Percentiles rank a stretch among this genome's conserved stretches.
Evolutionary conservation across 805 yeast species (phyloP).

Genomic region (Jamesozyma gamospora): DNA sequence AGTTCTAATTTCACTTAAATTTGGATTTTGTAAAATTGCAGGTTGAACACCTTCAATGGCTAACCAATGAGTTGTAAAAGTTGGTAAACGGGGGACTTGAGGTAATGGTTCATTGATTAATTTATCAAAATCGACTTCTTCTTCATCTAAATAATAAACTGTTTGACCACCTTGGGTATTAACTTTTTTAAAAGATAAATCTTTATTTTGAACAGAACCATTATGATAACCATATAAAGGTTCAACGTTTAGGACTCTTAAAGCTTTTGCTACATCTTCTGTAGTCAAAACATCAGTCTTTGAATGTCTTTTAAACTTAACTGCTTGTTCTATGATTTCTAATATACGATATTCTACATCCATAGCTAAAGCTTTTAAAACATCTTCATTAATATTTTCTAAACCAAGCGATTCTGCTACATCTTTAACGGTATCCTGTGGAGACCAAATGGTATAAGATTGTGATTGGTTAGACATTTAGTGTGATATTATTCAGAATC

Average conservation of each 20-base stretch:
- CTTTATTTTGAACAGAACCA: conserved; percentile 33
- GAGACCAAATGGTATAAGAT: conserved; percentile 94
- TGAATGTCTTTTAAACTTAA: conserved; percentile 90
- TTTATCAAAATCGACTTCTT: conserved; percentile 87
- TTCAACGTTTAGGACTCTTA: conserved; percentile 81
- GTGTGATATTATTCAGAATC: no score
- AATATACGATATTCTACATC: conserved; percentile 97
- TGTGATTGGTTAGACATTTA: conserved; percentile 22
- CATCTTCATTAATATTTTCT: conserved; percentile 72
- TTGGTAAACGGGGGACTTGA: conserved; percentile 82
- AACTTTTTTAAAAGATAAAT: conserved; percentile 80
- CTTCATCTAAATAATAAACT: conserved; percentile 83
- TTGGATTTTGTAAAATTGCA: conserved; percentile 91
- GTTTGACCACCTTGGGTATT: conserved; percentile 87
- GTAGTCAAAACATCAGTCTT: conserved; percentile 76
- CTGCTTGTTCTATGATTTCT: conserved; percentile 90
- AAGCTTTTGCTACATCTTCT: conserved; percentile 69
- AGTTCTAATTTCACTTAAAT: conserved; percentile 57
- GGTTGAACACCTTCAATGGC: conserved; percentile 99
- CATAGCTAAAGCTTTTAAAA: conserved; percentile 91
- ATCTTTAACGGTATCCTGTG: conserved; percentile 91
- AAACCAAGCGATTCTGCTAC: conserved; percentile 90
- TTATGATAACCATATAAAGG: conserved; percentile 82
- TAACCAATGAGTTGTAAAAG: conserved; percentile 94
- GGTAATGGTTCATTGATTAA: conserved; percentile 91